A percentile compares a stretch with the other conserved stretches of the same genome.
Conservation (phyloP, 2,329 filamentous ascomycete genomes). For the Aspergillus ibericus region DNA sequence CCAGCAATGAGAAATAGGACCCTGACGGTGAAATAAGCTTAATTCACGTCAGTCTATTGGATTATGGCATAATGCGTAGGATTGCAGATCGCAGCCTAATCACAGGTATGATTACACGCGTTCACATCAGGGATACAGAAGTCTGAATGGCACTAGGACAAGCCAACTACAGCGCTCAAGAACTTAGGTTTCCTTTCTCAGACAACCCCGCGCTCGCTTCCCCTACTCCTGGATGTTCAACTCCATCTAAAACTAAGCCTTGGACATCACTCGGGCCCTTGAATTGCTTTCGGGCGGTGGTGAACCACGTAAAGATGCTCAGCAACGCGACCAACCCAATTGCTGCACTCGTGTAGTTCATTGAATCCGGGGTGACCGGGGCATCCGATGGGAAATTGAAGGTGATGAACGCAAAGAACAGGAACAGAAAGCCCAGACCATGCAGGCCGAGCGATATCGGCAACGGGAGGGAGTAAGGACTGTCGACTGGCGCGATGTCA, state of each 20-base stretch:
- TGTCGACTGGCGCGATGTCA: constrained; percentile 34
- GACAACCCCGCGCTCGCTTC: not conserved
- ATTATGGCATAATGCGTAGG: too few relatives aligned
- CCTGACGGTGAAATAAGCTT: too few relatives aligned
- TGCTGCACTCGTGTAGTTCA: constrained; percentile 61
- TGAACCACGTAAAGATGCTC: constrained; percentile 53
- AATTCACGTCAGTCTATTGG: too few relatives aligned
- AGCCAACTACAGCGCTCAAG: not conserved
- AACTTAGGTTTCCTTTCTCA: not conserved
- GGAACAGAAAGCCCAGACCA: constrained; percentile 51
- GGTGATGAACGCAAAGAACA: constrained; percentile 56
- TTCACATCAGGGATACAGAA: too few relatives aligned
- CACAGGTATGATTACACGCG: too few relatives aligned
- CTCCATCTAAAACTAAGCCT: not conserved
- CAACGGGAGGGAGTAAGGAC: constrained; percentile 44
- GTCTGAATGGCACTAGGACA: not conserved
- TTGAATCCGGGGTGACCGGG: constrained; percentile 55
- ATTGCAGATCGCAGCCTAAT: too few relatives aligned
- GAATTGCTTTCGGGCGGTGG: constrained; percentile 52
- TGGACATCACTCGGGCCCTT: constrained; percentile 44
- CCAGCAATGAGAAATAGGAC: too few relatives aligned
- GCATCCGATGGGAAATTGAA: constrained; percentile 56
- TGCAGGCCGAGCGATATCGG: constrained; percentile 51
- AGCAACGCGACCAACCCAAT: constrained; percentile 56
- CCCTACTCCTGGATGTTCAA: not conserved